Percentiles rank a stretch among this genome's conserved stretches.
Evolutionary conservation across 2,329 filamentous ascomycete species (phyloP).

Genomic region (Aspergillus flavus): DNA sequence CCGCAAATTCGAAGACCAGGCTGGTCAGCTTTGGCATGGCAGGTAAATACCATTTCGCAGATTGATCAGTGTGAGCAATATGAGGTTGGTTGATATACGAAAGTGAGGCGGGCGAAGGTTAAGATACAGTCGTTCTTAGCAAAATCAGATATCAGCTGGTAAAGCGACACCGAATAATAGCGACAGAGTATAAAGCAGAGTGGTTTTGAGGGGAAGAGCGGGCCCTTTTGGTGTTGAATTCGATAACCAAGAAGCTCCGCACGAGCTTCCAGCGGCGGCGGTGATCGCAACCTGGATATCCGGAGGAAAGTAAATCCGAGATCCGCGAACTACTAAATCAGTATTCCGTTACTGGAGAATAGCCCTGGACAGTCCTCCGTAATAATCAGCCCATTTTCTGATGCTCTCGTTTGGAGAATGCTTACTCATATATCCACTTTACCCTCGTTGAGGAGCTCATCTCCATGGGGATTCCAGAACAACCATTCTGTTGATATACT

Average conservation of each 20-base stretch:
- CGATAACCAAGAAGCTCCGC: conserved; percentile 14
- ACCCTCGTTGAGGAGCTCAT: background rate
- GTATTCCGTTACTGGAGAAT: background rate
- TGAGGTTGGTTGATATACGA: background rate
- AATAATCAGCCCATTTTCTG: background rate
- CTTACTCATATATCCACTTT: background rate
- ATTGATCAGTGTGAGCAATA: conserved; percentile 1
- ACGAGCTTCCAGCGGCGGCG: conserved; percentile 12
- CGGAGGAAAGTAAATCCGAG: conserved; percentile 17
- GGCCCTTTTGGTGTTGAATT: conserved; percentile 1
- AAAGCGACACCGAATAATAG: background rate
- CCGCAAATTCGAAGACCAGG: background rate
- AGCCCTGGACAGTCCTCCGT: background rate
- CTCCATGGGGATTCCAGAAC: background rate
- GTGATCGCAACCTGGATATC: conserved; percentile 13
- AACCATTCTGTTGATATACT: background rate
- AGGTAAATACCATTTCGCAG: conserved; percentile 4
- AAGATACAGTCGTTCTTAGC: background rate
- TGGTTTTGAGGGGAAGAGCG: conserved; percentile 26
- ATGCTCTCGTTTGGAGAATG: background rate
- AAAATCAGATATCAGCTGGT: background rate
- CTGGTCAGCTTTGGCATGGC: background rate
- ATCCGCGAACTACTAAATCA: conserved; percentile 7
- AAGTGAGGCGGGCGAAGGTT: background rate
- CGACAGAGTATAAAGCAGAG: conserved; percentile 19